A percentile compares a stretch with the other conserved stretches of the same genome.
Conservation (phyloP, 2,329 filamentous ascomycete genomes). For the Aciculosporium take region DNA sequence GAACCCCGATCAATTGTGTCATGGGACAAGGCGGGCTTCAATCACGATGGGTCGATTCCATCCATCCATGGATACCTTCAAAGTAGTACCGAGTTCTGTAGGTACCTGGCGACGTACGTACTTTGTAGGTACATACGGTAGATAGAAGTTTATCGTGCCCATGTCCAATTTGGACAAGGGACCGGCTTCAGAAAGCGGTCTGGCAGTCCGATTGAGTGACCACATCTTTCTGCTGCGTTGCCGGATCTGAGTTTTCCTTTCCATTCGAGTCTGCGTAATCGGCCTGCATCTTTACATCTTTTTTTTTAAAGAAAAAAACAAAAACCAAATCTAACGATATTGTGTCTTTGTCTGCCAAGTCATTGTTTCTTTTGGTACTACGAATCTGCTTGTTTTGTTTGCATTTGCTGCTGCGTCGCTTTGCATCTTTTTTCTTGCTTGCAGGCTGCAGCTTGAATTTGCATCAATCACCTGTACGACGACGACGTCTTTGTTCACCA, state of each 20-base stretch:
- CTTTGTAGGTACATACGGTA: too few relatives aligned
- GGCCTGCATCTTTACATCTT: slow-evolving; percentile 3
- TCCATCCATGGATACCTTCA: too few relatives aligned
- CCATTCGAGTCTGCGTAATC: not conserved
- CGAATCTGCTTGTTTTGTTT: not conserved
- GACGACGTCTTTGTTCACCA: slow-evolving; percentile 5
- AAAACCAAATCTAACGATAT: not conserved
- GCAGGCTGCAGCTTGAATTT: slow-evolving; percentile 5
- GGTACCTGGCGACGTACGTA: not conserved
- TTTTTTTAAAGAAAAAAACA: slow-evolving; percentile 5
- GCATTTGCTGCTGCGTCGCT: slow-evolving; percentile 1
- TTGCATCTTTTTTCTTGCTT: not conserved
- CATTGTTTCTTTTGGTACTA: slow-evolving; percentile 3
- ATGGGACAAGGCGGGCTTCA: slow-evolving; percentile 1
- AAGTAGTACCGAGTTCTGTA: too few relatives aligned
- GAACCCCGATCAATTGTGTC: slow-evolving; percentile 1
- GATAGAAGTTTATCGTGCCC: slow-evolving; percentile 3
- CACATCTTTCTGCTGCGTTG: slow-evolving; percentile 17
- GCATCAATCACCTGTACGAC: slow-evolving; percentile 6
- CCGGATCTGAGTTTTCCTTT: slow-evolving; percentile 6
- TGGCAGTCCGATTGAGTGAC: slow-evolving; percentile 11
- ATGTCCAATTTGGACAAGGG: slow-evolving; percentile 5
- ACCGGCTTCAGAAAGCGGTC: slow-evolving; percentile 6
- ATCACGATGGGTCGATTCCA: slow-evolving; percentile 6
- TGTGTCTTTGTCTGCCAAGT: slow-evolving; percentile 6